Conservation (phyloP, 2,329 filamentous ascomycete genomes). For the Whalleya microplaca region DNA sequence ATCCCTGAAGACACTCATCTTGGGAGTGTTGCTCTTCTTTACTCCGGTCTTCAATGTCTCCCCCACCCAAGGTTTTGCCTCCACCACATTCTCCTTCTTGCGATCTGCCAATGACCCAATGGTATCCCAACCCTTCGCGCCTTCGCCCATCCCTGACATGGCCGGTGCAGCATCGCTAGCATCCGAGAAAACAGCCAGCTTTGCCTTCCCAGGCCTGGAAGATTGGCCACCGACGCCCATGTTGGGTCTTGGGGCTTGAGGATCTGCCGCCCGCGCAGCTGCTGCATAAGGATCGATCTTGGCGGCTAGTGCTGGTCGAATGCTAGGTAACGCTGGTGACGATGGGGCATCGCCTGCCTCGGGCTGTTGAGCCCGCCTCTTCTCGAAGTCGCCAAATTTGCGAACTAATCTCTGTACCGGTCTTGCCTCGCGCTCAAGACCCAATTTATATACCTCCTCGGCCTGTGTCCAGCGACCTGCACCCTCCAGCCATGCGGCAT, state of each 20-base stretch:
- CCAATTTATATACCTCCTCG: constrained; percentile 89
- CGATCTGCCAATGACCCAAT: constrained; percentile 86
- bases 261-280: constrained; percentile 57
- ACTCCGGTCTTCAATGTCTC: constrained; percentile 88
- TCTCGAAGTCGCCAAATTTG: constrained; percentile 92
- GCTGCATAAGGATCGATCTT: constrained; percentile 83
- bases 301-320: constrained; percentile 80
- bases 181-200: constrained; percentile 92
- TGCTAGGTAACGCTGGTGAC: constrained; percentile 83
- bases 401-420: constrained; percentile 80
- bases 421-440: constrained; percentile 84
- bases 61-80: constrained; percentile 87
- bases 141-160: constrained; percentile 54
- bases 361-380: constrained; percentile 69
- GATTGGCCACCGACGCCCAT: constrained; percentile 51
- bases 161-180: constrained; percentile 63
- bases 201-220: constrained; percentile 72
- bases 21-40: constrained; percentile 74
- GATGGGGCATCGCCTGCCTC: constrained; percentile 69
- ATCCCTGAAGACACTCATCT: constrained; percentile 95
- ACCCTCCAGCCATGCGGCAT: constrained; percentile 87
- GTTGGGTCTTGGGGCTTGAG: constrained; percentile 65
- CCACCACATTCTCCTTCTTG: constrained; percentile 90
- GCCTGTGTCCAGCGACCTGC: constrained; percentile 86
- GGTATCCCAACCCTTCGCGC: constrained; percentile 82